These are phyloP conservation scores for Colletotrichum sp. DNA, from an alignment of 2,329 filamentous ascomycete genomes.

Conservation along the genomic window DNA sequence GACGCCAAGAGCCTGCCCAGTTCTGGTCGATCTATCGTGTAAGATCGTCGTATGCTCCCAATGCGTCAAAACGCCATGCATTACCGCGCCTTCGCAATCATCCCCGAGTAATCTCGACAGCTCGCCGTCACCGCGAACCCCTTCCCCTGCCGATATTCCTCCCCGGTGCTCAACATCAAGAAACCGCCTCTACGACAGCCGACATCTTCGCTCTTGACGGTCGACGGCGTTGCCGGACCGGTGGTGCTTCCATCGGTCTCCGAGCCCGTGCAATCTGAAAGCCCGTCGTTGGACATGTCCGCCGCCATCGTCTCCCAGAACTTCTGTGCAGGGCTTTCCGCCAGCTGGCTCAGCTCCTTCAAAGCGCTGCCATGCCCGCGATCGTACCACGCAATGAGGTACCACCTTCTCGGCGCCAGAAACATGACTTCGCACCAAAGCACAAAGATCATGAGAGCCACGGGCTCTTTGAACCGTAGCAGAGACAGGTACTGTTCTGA, in stretches of 20 bases:
- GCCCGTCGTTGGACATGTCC: background rate
- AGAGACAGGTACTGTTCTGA: slow-evolving; percentile 17
- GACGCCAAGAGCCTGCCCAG: background rate
- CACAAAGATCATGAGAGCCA: slow-evolving; percentile 18
- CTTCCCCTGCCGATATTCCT: background rate
- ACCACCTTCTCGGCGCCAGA: slow-evolving; percentile 14
- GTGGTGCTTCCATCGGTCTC: slow-evolving; percentile 2
- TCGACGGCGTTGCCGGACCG: background rate
- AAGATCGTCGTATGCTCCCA: background rate
- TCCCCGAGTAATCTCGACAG: background rate
- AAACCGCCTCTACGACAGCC: background rate
- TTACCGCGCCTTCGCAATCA: background rate
- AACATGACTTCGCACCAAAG: slow-evolving; percentile 19
- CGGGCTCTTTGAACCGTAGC: background rate
- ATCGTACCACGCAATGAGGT: slow-evolving; percentile 16
- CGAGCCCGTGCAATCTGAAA: background rate
- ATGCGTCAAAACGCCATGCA: background rate
- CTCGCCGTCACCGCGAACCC: background rate
- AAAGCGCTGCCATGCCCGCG: background rate
- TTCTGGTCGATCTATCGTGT: background rate
- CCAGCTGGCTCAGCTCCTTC: background rate
- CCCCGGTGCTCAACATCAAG: slow-evolving; percentile 3
- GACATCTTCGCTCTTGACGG: background rate
- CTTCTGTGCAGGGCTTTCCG: background rate
- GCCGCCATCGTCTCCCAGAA: slow-evolving; percentile 12